These are phyloP conservation scores for Solanum infundibuliforme DNA, from an alignment of 257 asterid species.

Conservation along the genomic window DNA sequence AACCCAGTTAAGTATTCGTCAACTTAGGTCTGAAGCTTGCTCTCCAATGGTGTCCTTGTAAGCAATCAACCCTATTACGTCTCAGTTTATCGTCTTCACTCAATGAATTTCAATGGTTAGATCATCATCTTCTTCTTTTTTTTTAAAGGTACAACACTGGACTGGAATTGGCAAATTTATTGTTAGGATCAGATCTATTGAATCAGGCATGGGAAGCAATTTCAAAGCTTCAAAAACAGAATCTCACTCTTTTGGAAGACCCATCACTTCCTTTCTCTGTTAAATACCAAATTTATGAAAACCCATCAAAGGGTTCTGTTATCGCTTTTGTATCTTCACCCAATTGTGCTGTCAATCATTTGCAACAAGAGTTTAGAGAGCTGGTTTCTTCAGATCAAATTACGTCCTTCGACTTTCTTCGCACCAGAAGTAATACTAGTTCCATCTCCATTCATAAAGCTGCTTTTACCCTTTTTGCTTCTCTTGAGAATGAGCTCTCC, in stretches of 20 bases:
- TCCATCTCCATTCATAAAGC: constrained; percentile 9
- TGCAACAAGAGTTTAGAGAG: not conserved
- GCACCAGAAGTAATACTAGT: constrained; percentile 2
- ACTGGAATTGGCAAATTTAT: constrained; percentile 9
- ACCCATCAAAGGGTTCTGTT: not conserved
- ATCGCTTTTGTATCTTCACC: constrained; percentile 12
- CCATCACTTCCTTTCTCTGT: not conserved
- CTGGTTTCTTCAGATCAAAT: not conserved
- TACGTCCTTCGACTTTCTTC: not conserved
- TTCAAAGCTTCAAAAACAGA: not conserved
- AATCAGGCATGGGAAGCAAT: constrained; percentile 14
- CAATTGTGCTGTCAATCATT: not conserved
- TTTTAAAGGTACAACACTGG: constrained; percentile 8
- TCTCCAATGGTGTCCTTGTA: not conserved
- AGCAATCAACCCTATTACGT: not conserved
- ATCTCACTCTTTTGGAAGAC: not conserved
- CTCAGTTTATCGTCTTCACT: not conserved
- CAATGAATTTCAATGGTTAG: not conserved
- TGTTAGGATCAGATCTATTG: constrained; percentile 11
- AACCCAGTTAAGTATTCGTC: not conserved
- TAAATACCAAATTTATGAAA: not conserved
- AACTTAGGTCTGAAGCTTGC: not conserved
- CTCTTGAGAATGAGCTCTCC: constrained; percentile 10
- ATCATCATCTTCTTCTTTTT: not conserved
- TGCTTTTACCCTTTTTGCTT: constrained; percentile 6